phyloP scores from a whole-genome alignment of 192 early-diverging fungal species.

The Coemansia sp. region DNA sequence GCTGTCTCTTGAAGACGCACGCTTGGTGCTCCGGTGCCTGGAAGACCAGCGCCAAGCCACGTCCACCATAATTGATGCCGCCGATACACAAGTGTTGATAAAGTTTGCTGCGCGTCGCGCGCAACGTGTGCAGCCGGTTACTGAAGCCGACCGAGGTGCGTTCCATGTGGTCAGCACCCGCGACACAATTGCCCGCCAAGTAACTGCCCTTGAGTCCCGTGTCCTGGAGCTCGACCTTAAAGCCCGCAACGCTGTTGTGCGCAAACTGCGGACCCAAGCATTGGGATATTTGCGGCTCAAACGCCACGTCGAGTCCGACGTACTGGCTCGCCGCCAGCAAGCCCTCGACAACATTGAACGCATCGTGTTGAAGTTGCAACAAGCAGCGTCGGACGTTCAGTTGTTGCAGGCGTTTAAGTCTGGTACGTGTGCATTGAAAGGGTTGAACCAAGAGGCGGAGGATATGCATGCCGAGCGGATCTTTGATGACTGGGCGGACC shows the following conservation, averaged over 20 bases:
- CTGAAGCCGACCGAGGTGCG: slow-evolving; percentile 22
- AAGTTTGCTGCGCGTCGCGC: slow-evolving; percentile 26
- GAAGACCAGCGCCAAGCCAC: slow-evolving; percentile 5
- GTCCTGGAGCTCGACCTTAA: slow-evolving; percentile 17
- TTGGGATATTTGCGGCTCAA: slow-evolving; percentile 20
- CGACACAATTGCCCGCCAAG: slow-evolving; percentile 12
- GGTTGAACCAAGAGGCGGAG: slow-evolving; percentile 13
- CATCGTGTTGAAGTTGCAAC: slow-evolving; percentile 32
- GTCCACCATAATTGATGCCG: neutral
- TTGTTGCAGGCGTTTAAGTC: slow-evolving; percentile 27
- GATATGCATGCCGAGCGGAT: slow-evolving; percentile 4
- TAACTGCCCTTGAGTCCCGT: slow-evolving; percentile 18
- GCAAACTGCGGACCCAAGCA: slow-evolving; percentile 17
- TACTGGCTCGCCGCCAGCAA: slow-evolving; percentile 20
- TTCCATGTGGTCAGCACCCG: slow-evolving; percentile 31
- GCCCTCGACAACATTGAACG: slow-evolving; percentile 26
- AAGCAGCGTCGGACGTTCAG: slow-evolving; percentile 40
- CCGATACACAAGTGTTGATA: slow-evolving; percentile 4
- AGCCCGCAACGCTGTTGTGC: slow-evolving; percentile 9
- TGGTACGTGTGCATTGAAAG: slow-evolving; percentile 24
- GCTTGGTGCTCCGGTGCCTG: slow-evolving; percentile 22
- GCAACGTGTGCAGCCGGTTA: slow-evolving; percentile 10
- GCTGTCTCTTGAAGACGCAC: slow-evolving; percentile 17
- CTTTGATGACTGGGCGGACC: slow-evolving; percentile 37
- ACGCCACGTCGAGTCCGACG: slow-evolving; percentile 18